phyloP scores from a whole-genome alignment of 1,284 basidiomycete species.

The Irpex sp. region DNA sequence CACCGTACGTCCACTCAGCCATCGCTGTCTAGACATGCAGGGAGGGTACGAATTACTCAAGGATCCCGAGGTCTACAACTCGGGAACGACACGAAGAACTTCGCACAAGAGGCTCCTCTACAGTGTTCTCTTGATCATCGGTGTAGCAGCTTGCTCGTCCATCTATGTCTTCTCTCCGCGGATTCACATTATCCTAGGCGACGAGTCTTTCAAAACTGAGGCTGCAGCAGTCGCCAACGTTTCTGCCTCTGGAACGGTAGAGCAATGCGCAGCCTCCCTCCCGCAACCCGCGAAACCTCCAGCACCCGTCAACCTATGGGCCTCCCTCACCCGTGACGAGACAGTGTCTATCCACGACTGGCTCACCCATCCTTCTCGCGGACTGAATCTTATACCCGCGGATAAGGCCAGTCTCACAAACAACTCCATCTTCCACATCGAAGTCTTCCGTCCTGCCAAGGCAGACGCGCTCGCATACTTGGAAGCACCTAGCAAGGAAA shows the following conservation, averaged over 20 bases:
- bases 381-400: slow-evolving; percentile 45
- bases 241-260: slow-evolving; percentile 11
- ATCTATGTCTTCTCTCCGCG: slow-evolving; percentile 17
- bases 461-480: slow-evolving; percentile 46
- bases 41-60: slow-evolving; percentile 20
- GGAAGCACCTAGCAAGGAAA: slow-evolving; percentile 24
- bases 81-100: not conserved
- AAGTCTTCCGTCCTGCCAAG: slow-evolving; percentile 48
- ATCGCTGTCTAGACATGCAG: slow-evolving; percentile 10
- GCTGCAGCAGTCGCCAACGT: not conserved
- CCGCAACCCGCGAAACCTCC: slow-evolving; percentile 37
- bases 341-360: slow-evolving; percentile 41
- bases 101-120: slow-evolving; percentile 14
- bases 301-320: slow-evolving; percentile 43
- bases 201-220: not conserved
- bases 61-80: slow-evolving; percentile 8
- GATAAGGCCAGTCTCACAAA: slow-evolving; percentile 34
- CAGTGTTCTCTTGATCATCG: slow-evolving; percentile 14
- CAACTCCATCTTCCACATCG: slow-evolving; percentile 48
- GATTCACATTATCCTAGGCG: slow-evolving; percentile 1
- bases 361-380: slow-evolving; percentile 39
- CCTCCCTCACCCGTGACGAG: slow-evolving; percentile 42
- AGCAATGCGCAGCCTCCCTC: slow-evolving; percentile 31
- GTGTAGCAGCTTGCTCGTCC: slow-evolving; percentile 17
- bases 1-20: not conserved